Base-by-base conservation (phyloP, 148 eudicot genomes). In the Nepenthes gracilis region DNA sequence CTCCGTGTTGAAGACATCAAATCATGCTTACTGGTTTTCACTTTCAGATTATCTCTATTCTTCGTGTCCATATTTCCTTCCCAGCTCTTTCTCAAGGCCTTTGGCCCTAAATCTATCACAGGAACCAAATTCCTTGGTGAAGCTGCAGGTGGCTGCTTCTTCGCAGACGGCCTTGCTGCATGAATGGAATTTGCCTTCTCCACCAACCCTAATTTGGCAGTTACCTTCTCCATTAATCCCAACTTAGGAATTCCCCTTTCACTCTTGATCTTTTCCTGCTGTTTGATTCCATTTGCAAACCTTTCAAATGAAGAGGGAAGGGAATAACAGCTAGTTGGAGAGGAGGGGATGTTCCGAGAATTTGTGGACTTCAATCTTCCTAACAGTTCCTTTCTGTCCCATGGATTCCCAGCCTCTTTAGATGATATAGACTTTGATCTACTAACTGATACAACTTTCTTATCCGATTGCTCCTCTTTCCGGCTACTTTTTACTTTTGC, bases 71-170 rank as follows among this genome's bases (percentile, higher is more conserved):
- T 75, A 47, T 68, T 86, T 36, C 97, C 97, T 72, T 90, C 97
- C 97, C 97, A 90, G 63, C 97, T 90, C 79, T 82, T 90, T 54
- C 95, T 86, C 75, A 90, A 71, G 11, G 77, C 95, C 70, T 84
- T 90, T 0, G 95, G 86, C 61, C 91, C 95, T 75, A 81, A 77
- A 34, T 80, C 88, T 65, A 80, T 65, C 14, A 84, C 84, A 55
- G 73, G 90, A 67, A 83, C 64, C 74, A 73, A 49, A 70, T 78
- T 84, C 72, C 71, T 86, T 12, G 85, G 72, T 36, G 89, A 62
- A 66, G 66, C 73, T 47, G 72, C 77, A 38, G 65, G 43, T 0
- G 72, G 48, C 47, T 67, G 62, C 73, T 72, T 90, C 80, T 77
- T 90, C 12, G 57, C 65, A 32, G 48, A 49, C 8, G 80, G 77